Percentiles rank a stretch among this genome's conserved stretches.
These are phyloP conservation scores for Beauveria sp. DNA, from an alignment of 2,329 filamentous ascomycete genomes.

Conservation along the genomic window DNA sequence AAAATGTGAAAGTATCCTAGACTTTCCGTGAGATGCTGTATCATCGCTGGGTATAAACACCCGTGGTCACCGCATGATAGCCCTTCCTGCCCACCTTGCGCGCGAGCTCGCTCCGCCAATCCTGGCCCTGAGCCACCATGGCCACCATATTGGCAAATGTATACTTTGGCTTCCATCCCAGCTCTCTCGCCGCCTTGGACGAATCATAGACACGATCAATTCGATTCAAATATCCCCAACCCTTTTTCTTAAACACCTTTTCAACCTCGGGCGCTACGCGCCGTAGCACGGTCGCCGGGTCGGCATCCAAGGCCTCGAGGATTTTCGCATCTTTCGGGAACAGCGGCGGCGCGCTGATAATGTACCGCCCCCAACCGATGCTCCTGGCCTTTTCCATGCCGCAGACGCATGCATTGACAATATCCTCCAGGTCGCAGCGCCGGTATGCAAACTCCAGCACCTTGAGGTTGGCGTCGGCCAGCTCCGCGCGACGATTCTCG, in stretches of 20 bases:
- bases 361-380: slow-evolving; percentile 31
- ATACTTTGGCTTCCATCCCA: slow-evolving; percentile 34
- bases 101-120: slow-evolving; percentile 32
- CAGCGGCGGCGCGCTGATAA: slow-evolving; percentile 36
- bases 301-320: slow-evolving; percentile 25
- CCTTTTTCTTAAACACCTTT: slow-evolving; percentile 13
- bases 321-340: slow-evolving; percentile 24
- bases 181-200: slow-evolving; percentile 29
- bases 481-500: slow-evolving; percentile 26
- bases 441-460: slow-evolving; percentile 40
- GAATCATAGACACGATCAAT: slow-evolving; percentile 40
- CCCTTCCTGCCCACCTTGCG: slow-evolving; percentile 33
- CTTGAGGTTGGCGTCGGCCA: slow-evolving; percentile 37
- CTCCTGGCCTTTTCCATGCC: slow-evolving; percentile 27
- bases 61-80: slow-evolving; percentile 35
- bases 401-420: slow-evolving; percentile 32
- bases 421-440: slow-evolving; percentile 35
- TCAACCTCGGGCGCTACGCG: background rate
- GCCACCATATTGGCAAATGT: slow-evolving; percentile 30
- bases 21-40: no score
- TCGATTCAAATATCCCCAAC: slow-evolving; percentile 30
- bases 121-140: slow-evolving; percentile 25
- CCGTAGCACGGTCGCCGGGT: slow-evolving; percentile 24
- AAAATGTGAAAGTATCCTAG: no score
- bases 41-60: slow-evolving; percentile 33